Conservation (phyloP, 1,284 basidiomycete genomes). For the Ceratobasidium sp. region DNA sequence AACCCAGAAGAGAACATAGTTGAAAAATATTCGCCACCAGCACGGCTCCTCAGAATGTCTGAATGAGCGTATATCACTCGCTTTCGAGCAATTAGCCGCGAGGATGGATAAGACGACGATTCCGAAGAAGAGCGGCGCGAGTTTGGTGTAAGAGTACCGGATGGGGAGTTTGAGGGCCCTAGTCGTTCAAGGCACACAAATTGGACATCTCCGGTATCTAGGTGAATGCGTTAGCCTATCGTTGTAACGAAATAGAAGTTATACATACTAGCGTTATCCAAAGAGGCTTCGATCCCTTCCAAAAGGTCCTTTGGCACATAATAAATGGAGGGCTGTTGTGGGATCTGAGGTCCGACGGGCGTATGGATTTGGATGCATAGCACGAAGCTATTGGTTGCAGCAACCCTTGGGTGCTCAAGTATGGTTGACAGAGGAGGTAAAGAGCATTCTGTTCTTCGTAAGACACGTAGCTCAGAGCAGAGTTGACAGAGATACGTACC, state of each 20-base stretch:
- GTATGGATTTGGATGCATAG: constrained; percentile 79
- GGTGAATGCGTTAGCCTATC: not conserved
- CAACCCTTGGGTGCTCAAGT: constrained; percentile 70
- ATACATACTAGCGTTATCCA: constrained; percentile 74
- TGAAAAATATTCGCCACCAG: constrained; percentile 77
- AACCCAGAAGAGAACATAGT: constrained; percentile 84
- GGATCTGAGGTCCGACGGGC: constrained; percentile 73
- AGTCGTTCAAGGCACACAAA: constrained; percentile 80
- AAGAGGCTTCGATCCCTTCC: constrained; percentile 72
- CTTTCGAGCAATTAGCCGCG: constrained; percentile 69
- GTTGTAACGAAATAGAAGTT: not conserved
- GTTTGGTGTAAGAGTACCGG: constrained; percentile 53
- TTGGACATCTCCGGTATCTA: constrained; percentile 69
- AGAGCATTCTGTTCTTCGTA: constrained; percentile 66
- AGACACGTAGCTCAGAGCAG: not conserved
- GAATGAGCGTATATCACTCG: constrained; percentile 85
- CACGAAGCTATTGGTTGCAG: constrained; percentile 74
- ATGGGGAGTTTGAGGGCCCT: constrained; percentile 48
- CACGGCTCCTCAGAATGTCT: constrained; percentile 77
- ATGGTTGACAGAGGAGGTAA: constrained; percentile 75
- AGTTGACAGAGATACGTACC: constrained; percentile 60
- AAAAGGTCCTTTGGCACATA: constrained; percentile 74
- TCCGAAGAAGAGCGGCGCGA: constrained; percentile 58
- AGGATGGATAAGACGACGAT: constrained; percentile 60
- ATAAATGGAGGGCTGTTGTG: constrained; percentile 74